These are phyloP conservation scores for Agrocybe praecox DNA, from an alignment of 768 basidiomycete species.

Conservation along the genomic window DNA sequence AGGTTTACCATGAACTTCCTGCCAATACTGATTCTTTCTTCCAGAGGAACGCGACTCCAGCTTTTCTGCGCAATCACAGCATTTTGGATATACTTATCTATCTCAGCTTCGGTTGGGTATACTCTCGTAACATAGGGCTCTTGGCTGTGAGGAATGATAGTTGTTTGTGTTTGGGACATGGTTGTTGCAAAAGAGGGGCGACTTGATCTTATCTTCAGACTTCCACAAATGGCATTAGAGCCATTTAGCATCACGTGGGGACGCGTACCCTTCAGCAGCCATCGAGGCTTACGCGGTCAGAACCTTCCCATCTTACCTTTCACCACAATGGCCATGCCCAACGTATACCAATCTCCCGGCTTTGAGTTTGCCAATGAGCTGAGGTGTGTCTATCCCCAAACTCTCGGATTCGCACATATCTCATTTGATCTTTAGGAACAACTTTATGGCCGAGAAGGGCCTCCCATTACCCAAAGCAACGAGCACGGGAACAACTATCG, in stretches of 20 bases:
- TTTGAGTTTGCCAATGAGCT: constrained; percentile 81
- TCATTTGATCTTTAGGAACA: constrained; percentile 52
- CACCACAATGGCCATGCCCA: constrained; percentile 45
- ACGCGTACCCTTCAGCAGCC: constrained; percentile 28
- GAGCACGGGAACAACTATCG: constrained; percentile 96
- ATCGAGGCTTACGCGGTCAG: constrained; percentile 20
- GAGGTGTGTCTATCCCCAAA: constrained; percentile 41
- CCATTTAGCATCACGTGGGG: constrained; percentile 23
- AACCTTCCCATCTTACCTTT: neutral
- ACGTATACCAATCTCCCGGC: constrained; percentile 54
- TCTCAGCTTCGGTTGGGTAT: constrained; percentile 61
- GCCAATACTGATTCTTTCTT: constrained; percentile 70
- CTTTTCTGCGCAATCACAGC: constrained; percentile 69
- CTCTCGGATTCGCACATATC: neutral
- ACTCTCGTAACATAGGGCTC: constrained; percentile 64
- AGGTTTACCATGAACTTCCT: constrained; percentile 39
- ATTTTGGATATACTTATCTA: constrained; percentile 59
- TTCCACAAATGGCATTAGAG: constrained; percentile 1
- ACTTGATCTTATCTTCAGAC: constrained; percentile 1
- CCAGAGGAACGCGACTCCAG: constrained; percentile 76
- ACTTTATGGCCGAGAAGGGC: constrained; percentile 71
- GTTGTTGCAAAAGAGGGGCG: constrained; percentile 14
- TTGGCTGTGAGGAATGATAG: constrained; percentile 83
- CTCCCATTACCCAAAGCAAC: constrained; percentile 80
- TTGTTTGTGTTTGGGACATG: constrained; percentile 61